Evolutionary conservation across 148 eudicot species (phyloP).

Genomic region (Chenopodium berlandieri): DNA sequence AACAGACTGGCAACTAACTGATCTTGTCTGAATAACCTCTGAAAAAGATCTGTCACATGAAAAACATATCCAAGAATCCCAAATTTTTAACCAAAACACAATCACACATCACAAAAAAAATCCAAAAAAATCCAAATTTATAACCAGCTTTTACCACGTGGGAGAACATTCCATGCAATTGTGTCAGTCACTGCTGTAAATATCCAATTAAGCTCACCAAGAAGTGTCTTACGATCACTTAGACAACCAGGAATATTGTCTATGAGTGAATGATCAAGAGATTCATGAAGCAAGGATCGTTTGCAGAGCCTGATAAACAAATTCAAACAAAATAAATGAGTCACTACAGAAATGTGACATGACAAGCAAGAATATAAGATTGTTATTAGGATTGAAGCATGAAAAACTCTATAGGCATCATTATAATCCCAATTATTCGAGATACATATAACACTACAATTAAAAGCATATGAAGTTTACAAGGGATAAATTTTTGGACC

Average conservation of each 20-base stretch:
- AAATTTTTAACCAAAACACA: background rate
- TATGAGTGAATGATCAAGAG: conserved; percentile 71
- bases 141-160: conserved; percentile 56
- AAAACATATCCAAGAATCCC: background rate
- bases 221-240: conserved; percentile 93
- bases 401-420: background rate
- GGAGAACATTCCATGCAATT: conserved; percentile 99
- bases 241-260: conserved; percentile 94
- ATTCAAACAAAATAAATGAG: background rate
- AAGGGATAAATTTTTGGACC: too few species aligned
- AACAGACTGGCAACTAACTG: conserved; percentile 93
- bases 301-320: conserved; percentile 71
- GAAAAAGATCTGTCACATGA: conserved; percentile 67
- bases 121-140: background rate
- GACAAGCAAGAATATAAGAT: conserved; percentile 1
- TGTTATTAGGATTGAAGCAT: background rate
- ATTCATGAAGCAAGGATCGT: conserved; percentile 77
- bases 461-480: too few species aligned
- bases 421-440: too few species aligned
- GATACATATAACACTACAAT: too few species aligned
- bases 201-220: conserved; percentile 98
- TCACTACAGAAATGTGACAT: background rate
- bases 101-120: background rate
- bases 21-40: conserved; percentile 94
- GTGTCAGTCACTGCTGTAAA: conserved; percentile 96